Base-by-base conservation (phyloP, 2,329 filamentous ascomycete species). In the Hymenoscyphus fructigenus region DNA sequence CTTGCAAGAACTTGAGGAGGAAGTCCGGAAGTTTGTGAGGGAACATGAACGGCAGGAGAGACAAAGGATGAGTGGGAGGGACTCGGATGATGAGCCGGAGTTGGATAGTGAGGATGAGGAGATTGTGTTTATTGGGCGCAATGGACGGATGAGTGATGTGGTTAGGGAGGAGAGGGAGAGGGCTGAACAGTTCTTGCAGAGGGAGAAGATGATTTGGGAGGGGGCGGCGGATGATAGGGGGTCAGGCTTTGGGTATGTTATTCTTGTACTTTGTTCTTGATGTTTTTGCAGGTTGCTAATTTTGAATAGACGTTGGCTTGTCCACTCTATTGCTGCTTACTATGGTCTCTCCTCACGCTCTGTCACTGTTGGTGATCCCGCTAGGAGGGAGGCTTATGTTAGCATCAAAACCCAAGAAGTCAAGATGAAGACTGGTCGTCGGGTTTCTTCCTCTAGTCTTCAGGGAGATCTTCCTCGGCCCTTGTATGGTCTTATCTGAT, bases 291-390 rank as follows among this genome's bases (percentile, higher is more conserved):
- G 53, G 4, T 23, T 56, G 38, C 47, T 61, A 38, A 38, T 20
- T 15, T 20, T 5, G 34, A 59, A 58, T 67, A 94, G 91, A 70
- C 91, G 94, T 68, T 98, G 93, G 91, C 85, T 98, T 62, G 92
- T 96, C 1, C 93, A 98, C 78, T 91, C 91, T 65, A 93, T 98
- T 68, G 94, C 92, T 10, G 87, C 90, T 50, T 98, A 98, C 77
- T 98, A 98, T 75, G 93, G 64, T 15, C 60, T 65, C 26, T 62
- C 60, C 1, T 62, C 60, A 3, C 56, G 64, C 56, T 62, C 60
- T 10, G 86, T 94, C 66, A 90, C 90, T 0, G 84, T 89, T 0
- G 88, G 88, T 36, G 83, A 87, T 69, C 89, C 92, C 1, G 85
- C 87, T 15, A 85, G 89, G 61, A 86, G 91, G 61, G 90, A 94